A percentile compares a stretch with the other conserved stretches of the same genome.
These are phyloP conservation scores for Phycomyces blakesleeanus DNA, from an alignment of 192 early-diverging fungal species.

Conservation along the genomic window DNA sequence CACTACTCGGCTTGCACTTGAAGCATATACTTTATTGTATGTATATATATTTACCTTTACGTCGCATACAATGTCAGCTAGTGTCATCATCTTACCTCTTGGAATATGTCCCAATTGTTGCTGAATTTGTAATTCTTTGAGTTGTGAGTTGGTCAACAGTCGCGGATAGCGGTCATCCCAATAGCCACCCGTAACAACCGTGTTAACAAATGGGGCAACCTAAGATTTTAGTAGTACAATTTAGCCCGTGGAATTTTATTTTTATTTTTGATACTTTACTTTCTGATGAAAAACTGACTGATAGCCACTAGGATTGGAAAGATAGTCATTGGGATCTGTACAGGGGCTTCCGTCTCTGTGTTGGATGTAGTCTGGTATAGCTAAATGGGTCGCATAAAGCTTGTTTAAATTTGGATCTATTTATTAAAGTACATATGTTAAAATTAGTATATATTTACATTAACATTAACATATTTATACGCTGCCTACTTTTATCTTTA, in stretches of 20 bases:
- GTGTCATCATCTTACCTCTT: constrained; percentile 68
- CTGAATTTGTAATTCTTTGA: constrained; percentile 63
- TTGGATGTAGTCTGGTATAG: constrained; percentile 77
- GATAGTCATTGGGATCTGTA: constrained; percentile 64
- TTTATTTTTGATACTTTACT: constrained; percentile 23
- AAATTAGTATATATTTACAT: neutral
- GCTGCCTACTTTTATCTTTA: constrained; percentile 51
- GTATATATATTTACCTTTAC: constrained; percentile 57
- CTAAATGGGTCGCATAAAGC: constrained; percentile 79
- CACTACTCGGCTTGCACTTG: too few relatives aligned
- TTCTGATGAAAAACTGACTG: constrained; percentile 77
- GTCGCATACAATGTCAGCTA: constrained; percentile 94
- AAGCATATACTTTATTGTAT: neutral
- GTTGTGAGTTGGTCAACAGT: constrained; percentile 81
- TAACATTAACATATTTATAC: neutral
- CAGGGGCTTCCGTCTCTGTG: constrained; percentile 65
- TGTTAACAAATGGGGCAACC: constrained; percentile 87
- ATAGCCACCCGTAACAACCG: constrained; percentile 91
- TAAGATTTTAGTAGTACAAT: constrained; percentile 20
- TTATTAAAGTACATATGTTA: constrained; percentile 12
- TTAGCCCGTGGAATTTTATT: neutral
- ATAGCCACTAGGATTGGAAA: constrained; percentile 72
- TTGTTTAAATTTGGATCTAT: constrained; percentile 63
- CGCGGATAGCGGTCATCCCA: constrained; percentile 88
- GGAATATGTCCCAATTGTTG: constrained; percentile 44